Evolutionary conservation across 169 alveolate genomes (phyloP).

Genomic region (Cryptosporidium xiaoi): DNA sequence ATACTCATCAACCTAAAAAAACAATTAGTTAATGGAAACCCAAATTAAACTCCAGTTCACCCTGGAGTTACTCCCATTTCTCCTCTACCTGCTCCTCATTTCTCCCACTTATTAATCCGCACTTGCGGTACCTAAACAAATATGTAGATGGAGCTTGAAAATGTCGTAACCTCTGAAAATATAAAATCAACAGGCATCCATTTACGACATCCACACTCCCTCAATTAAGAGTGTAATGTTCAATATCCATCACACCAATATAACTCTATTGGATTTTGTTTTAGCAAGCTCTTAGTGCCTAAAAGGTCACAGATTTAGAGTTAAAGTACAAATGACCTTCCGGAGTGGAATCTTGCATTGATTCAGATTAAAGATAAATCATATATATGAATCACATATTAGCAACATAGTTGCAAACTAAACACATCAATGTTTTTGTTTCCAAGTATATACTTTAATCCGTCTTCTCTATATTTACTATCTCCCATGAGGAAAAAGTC

Average conservation of each 20-base stretch:
- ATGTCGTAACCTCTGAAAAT: too few species aligned
- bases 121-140: too few species aligned
- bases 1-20: slow-evolving; percentile 82
- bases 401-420: too few species aligned
- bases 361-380: not conserved
- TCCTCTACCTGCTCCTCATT: too few species aligned
- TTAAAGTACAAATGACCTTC: slow-evolving; percentile 52
- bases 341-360: slow-evolving; percentile 80
- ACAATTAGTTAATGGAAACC: not conserved
- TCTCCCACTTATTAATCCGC: too few species aligned
- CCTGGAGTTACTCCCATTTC: too few species aligned
- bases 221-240: not conserved
- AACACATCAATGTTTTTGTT: too few species aligned
- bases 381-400: too few species aligned
- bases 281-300: slow-evolving; percentile 68
- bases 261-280: slow-evolving; percentile 3
- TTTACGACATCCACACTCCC: too few species aligned
- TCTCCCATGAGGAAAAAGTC: not conserved
- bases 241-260: slow-evolving; percentile 45
- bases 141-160: too few species aligned
- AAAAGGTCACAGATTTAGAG: slow-evolving; percentile 51
- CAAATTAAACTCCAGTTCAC: not conserved
- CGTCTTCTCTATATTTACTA: not conserved
- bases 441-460: too few species aligned
- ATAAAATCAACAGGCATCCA: too few species aligned